Evolutionary conservation across 2,329 filamentous ascomycete species (phyloP).

Genomic region (Cytospora schulzeri): DNA sequence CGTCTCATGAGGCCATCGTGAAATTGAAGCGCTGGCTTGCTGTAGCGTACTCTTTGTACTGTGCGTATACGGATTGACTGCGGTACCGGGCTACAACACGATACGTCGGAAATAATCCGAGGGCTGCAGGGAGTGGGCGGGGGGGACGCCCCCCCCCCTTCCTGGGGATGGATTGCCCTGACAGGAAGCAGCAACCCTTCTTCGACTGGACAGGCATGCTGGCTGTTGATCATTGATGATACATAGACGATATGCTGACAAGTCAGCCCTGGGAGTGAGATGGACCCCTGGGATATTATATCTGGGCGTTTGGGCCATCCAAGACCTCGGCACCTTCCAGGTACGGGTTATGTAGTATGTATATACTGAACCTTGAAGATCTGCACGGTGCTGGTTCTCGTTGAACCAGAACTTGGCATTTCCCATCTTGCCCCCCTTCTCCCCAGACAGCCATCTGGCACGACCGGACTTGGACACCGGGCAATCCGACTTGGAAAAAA

Average conservation of each 20-base stretch:
- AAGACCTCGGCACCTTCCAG: not conserved
- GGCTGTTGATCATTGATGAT: constrained; percentile 11
- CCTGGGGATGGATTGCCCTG: constrained; percentile 1
- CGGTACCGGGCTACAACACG: constrained; percentile 7
- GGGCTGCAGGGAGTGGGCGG: constrained; percentile 11
- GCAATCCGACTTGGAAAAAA: constrained; percentile 13
- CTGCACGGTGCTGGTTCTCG: not conserved
- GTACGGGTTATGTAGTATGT: too few relatives aligned
- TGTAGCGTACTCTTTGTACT: not conserved
- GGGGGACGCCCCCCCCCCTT: not conserved
- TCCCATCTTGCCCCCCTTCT: not conserved
- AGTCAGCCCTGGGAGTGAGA: constrained; percentile 4
- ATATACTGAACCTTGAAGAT: not conserved
- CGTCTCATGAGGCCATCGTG: not conserved
- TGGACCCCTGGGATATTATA: not conserved
- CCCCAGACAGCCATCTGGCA: constrained; percentile 7
- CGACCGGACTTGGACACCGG: constrained; percentile 2
- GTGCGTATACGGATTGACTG: not conserved
- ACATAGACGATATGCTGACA: constrained; percentile 14
- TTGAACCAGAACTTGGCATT: not conserved
- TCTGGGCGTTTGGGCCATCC: not conserved
- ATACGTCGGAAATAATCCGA: constrained; percentile 26
- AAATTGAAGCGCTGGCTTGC: not conserved
- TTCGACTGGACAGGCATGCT: not conserved
- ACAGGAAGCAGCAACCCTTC: not conserved